phyloP scores from a whole-genome alignment of 768 basidiomycete species.

The Pleurotus ostreatus region DNA sequence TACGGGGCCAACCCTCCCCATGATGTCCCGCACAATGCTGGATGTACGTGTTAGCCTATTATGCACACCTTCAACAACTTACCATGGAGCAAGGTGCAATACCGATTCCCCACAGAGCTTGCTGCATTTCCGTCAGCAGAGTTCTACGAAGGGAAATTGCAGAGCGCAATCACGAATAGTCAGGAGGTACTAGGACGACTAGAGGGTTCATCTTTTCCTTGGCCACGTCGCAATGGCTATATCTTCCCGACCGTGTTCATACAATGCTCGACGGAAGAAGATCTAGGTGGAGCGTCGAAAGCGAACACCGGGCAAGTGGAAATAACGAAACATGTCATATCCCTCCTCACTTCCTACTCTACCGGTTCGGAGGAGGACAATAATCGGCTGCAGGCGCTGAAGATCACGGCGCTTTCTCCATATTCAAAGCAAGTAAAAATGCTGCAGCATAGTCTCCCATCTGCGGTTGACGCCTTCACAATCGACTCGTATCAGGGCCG shows the following conservation, averaged over 20 bases:
- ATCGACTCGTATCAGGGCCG: conserved; percentile 67
- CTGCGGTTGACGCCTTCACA: conserved; percentile 39
- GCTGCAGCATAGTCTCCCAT: conserved; percentile 36
- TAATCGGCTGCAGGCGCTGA: conserved; percentile 16
- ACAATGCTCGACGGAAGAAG: conserved; percentile 55
- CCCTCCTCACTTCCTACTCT: conserved; percentile 30
- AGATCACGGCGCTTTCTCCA: conserved; percentile 52
- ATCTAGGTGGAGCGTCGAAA: conserved; percentile 55
- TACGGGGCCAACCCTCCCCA: conserved; percentile 26
- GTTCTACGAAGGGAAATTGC: conserved; percentile 56
- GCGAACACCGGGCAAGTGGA: conserved; percentile 57
- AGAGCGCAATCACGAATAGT: conserved; percentile 38
- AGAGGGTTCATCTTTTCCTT: conserved; percentile 44
- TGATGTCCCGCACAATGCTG: conserved; percentile 56
- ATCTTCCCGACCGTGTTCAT: conserved; percentile 55
- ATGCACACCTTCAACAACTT: neutral
- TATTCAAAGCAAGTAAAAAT: conserved; percentile 54
- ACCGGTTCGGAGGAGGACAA: conserved; percentile 15
- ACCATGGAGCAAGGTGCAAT: conserved; percentile 64
- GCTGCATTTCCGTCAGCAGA: conserved; percentile 59
- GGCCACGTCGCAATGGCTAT: conserved; percentile 38
- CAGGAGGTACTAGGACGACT: conserved; percentile 34
- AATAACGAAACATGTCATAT: conserved; percentile 42
- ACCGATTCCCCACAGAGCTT: conserved; percentile 56
- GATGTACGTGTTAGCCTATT: conserved; percentile 30